phyloP scores from a whole-genome alignment of 75 land plant species.

The Picea glauca region DNA sequence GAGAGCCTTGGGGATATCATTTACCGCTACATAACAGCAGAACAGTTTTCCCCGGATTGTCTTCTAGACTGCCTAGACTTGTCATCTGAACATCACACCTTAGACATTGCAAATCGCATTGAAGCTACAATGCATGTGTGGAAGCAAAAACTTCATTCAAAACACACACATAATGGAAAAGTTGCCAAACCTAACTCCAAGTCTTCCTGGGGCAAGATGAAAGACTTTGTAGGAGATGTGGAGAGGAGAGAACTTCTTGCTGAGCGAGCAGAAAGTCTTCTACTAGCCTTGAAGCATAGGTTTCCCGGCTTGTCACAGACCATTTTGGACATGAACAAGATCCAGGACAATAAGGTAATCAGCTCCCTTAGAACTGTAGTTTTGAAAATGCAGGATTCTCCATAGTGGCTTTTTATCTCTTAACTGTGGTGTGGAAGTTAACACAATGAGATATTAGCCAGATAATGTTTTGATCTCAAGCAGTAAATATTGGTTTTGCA shows the following conservation, averaged over 20 bases:
- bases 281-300: slow-evolving; percentile 53
- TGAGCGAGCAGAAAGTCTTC: slow-evolving; percentile 71
- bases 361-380: background rate
- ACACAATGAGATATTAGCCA: background rate
- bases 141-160: slow-evolving; percentile 31
- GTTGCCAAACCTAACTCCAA: slow-evolving; percentile 18
- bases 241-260: slow-evolving; percentile 64
- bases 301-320: slow-evolving; percentile 91
- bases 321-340: slow-evolving; percentile 80
- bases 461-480: background rate
- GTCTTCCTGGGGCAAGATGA: slow-evolving; percentile 71
- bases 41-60: slow-evolving; percentile 70
- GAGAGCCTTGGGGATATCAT: slow-evolving; percentile 80
- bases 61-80: slow-evolving; percentile 65
- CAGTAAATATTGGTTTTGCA: background rate
- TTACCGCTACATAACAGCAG: slow-evolving; percentile 66
- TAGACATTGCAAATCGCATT: slow-evolving; percentile 80
- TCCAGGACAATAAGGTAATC: slow-evolving; percentile 87
- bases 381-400: background rate
- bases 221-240: slow-evolving; percentile 59
- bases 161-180: background rate
- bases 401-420: background rate
- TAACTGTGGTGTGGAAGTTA: background rate
- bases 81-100: slow-evolving; percentile 71
- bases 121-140: slow-evolving; percentile 80